These are phyloP conservation scores for Scheffersomyces illinoinensis DNA, from an alignment of 1,139 yeast genomes.

Conservation along the genomic window DNA sequence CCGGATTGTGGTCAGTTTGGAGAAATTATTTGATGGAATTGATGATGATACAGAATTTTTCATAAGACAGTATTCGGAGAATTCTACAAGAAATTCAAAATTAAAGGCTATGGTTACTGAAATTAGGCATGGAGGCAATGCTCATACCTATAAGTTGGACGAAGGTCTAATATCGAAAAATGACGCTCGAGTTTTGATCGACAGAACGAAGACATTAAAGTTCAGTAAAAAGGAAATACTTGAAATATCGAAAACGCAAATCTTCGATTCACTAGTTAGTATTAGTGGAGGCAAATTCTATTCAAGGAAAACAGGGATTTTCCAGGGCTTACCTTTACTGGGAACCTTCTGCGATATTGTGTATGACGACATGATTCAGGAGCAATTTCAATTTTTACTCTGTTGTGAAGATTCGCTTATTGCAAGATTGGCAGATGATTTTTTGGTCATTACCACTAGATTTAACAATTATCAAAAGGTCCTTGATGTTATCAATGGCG, in stretches of 20 bases:
- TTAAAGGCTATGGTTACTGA: slow-evolving; percentile 1
- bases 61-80: slow-evolving; percentile 20
- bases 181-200: slow-evolving; percentile 14
- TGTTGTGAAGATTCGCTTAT: slow-evolving; percentile 35
- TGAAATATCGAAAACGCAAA: slow-evolving; percentile 23
- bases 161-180: slow-evolving; percentile 2
- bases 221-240: slow-evolving; percentile 25
- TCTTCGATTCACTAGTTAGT: slow-evolving; percentile 22
- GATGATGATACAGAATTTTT: slow-evolving; percentile 20
- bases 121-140: background rate
- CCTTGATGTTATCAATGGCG: slow-evolving; percentile 18
- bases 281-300: slow-evolving; percentile 15
- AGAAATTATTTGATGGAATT: slow-evolving; percentile 24
- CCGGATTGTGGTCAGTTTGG: slow-evolving; percentile 37
- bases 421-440: slow-evolving; percentile 83
- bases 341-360: slow-evolving; percentile 74
- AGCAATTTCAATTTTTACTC: slow-evolving; percentile 33
- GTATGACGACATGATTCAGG: slow-evolving; percentile 62
- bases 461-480: slow-evolving; percentile 19
- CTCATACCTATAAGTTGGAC: background rate
- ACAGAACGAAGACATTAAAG: slow-evolving; percentile 27
- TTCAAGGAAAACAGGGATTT: slow-evolving; percentile 65
- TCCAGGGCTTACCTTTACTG: slow-evolving; percentile 85
- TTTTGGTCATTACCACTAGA: slow-evolving; percentile 60
- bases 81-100: background rate